phyloP scores from a whole-genome alignment of 257 asterid species.

The Jacaranda copaia region DNA sequence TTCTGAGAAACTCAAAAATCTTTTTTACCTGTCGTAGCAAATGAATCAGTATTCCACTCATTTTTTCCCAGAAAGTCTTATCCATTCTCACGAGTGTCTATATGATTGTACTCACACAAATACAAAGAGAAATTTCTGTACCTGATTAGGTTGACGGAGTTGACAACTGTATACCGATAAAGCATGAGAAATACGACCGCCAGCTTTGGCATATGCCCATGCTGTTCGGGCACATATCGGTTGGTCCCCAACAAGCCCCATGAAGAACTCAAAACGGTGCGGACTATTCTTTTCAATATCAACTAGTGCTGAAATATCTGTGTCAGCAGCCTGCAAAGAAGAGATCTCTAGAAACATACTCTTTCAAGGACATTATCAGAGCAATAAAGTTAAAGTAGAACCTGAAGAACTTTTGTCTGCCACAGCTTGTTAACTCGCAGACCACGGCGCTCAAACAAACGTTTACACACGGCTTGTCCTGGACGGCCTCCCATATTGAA shows the following conservation, averaged over 20 bases:
- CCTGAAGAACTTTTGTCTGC: constrained; percentile 99
- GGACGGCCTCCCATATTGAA: constrained; percentile 99
- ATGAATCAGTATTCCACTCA: constrained; percentile 35
- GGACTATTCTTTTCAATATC: constrained; percentile 97
- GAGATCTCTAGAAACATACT: constrained; percentile 38
- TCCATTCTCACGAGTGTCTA: constrained; percentile 18
- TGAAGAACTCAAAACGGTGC: constrained; percentile 97
- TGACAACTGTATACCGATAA: constrained; percentile 94
- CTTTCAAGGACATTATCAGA: constrained; percentile 30
- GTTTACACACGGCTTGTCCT: constrained; percentile 96
- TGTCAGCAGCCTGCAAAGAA: constrained; percentile 91
- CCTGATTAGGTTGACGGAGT: constrained; percentile 93
- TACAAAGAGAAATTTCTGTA: constrained; percentile 34
- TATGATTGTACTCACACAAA: constrained; percentile 19
- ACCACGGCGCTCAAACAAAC: constrained; percentile 98
- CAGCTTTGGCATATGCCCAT: constrained; percentile 96
- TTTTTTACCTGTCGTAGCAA: constrained; percentile 78
- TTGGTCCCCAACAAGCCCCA: constrained; percentile 99
- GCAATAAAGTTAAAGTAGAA: constrained; percentile 34
- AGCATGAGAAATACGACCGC: constrained; percentile 98
- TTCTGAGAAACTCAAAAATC: constrained; percentile 88
- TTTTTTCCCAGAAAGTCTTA: constrained; percentile 23
- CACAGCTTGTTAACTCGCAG: constrained; percentile 88
- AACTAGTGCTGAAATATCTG: constrained; percentile 97
- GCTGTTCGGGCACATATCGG: constrained; percentile 99